Percentiles rank a stretch among this genome's conserved stretches.
These are phyloP conservation scores for Globisporangium lucens DNA, from an alignment of 352 stramenopile species.

Conservation along the genomic window DNA sequence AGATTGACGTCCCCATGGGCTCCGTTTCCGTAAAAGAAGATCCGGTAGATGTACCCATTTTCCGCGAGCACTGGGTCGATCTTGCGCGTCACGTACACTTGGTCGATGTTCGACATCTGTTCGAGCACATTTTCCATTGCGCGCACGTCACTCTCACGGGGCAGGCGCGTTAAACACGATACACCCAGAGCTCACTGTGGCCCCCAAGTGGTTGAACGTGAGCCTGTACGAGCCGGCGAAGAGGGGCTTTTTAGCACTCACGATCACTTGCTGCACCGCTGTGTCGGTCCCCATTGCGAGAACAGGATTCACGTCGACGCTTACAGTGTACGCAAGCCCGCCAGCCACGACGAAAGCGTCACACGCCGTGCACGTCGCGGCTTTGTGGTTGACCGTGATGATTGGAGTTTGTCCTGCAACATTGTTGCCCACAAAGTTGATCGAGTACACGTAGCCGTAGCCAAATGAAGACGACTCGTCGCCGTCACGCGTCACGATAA, in stretches of 20 bases:
- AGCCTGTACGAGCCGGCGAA: slow-evolving; percentile 57
- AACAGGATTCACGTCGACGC: slow-evolving; percentile 30
- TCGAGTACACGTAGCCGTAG: slow-evolving; percentile 67
- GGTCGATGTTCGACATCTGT: slow-evolving; percentile 69
- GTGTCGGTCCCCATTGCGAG: slow-evolving; percentile 76
- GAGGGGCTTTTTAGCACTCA: slow-evolving; percentile 48
- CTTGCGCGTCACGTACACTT: slow-evolving; percentile 61
- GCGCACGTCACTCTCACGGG: slow-evolving; percentile 27
- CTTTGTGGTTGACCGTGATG: slow-evolving; percentile 28
- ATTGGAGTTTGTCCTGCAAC: slow-evolving; percentile 61
- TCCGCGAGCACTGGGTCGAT: slow-evolving; percentile 26
- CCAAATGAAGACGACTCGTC: slow-evolving; percentile 50
- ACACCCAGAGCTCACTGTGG: slow-evolving; percentile 31
- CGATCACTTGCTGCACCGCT: slow-evolving; percentile 60
- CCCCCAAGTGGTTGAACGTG: slow-evolving; percentile 40
- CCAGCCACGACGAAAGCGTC: slow-evolving; percentile 41
- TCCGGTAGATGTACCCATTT: slow-evolving; percentile 64
- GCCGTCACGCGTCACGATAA: slow-evolving; percentile 73
- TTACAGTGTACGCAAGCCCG: slow-evolving; percentile 27
- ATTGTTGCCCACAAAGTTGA: slow-evolving; percentile 74
- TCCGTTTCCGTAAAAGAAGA: slow-evolving; percentile 80
- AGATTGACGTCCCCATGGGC: slow-evolving; percentile 33
- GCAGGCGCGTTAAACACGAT: slow-evolving; percentile 64
- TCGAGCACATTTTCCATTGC: slow-evolving; percentile 53
- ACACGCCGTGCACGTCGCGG: slow-evolving; percentile 21